Evolutionary conservation across 2,329 filamentous ascomycete genomes (phyloP).

Genomic region (Fusarium bactridioides): DNA sequence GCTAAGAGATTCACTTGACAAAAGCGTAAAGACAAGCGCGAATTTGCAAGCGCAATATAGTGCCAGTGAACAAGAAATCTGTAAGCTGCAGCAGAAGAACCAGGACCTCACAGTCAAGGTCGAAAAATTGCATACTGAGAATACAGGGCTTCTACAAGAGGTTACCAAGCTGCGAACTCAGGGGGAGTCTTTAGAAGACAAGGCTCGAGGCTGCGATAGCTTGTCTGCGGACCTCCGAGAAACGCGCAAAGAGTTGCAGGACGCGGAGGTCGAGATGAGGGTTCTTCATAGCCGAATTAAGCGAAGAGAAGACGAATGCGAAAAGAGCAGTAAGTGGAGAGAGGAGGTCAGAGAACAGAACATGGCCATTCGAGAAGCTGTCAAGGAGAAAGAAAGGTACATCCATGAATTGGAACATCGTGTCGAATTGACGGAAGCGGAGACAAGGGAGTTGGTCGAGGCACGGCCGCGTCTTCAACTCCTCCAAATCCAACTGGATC

Average conservation of each 20-base stretch:
- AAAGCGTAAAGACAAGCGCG: background rate
- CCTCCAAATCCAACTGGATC: background rate
- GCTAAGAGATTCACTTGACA: background rate
- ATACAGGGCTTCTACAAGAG: background rate
- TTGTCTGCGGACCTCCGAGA: background rate
- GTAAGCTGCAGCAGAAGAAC: background rate
- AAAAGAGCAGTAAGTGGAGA: too few species aligned
- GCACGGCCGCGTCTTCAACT: background rate
- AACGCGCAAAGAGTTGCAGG: too few species aligned
- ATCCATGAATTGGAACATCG: background rate
- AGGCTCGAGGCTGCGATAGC: background rate
- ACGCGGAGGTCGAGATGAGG: too few species aligned
- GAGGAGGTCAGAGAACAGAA: background rate
- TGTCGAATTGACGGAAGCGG: background rate
- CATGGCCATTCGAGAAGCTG: too few species aligned
- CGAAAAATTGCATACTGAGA: background rate
- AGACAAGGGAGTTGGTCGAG: background rate
- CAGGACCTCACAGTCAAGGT: background rate
- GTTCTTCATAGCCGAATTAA: background rate
- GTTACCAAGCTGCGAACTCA: background rate
- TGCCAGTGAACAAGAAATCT: background rate
- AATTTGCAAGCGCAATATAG: background rate
- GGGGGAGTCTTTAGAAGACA: background rate
- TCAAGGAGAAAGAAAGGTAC: background rate
- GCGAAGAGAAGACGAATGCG: background rate